A percentile compares a stretch with the other conserved stretches of the same genome.
Conservation (phyloP, 2,329 filamentous ascomycete genomes). For the Tolypocladium ophioglossoides region DNA sequence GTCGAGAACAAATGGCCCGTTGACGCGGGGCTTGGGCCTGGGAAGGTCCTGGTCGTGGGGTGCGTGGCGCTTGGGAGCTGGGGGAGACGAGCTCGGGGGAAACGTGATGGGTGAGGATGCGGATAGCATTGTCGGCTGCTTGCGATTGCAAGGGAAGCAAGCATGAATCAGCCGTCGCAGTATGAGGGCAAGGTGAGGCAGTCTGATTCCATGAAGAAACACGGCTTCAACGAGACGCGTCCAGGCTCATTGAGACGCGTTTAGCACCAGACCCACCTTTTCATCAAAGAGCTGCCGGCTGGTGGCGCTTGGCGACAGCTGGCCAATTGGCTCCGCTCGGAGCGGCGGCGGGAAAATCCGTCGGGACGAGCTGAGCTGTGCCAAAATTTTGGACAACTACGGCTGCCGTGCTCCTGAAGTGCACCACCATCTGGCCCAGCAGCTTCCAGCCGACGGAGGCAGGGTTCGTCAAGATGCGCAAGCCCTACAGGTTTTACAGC, state of each 20-base stretch:
- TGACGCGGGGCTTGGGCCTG: slow-evolving; percentile 21
- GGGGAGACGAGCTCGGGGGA: slow-evolving; percentile 36
- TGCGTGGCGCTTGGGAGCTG: slow-evolving; percentile 22
- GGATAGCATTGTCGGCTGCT: slow-evolving; percentile 37
- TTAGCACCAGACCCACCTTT: slow-evolving; percentile 12
- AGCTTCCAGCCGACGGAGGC: slow-evolving; percentile 8
- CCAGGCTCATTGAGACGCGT: slow-evolving; percentile 10
- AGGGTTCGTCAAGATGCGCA: slow-evolving; percentile 36
- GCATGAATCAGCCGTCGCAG: neutral
- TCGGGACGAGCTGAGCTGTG: slow-evolving; percentile 8
- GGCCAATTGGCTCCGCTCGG: neutral
- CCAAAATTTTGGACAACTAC: slow-evolving; percentile 19
- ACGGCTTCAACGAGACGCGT: slow-evolving; percentile 2
- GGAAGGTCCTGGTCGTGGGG: slow-evolving; percentile 23
- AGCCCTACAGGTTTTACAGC: slow-evolving; percentile 52
- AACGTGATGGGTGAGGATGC: slow-evolving; percentile 49
- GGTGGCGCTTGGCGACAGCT: slow-evolving; percentile 9
- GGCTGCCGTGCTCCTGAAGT: neutral
- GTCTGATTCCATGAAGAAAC: neutral
- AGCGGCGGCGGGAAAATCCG: slow-evolving; percentile 19
- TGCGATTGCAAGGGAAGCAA: neutral
- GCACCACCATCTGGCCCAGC: neutral
- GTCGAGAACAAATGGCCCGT: slow-evolving; percentile 29
- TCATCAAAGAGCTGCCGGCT: neutral
- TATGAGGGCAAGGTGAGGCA: neutral